Conservation (phyloP, 208 protist species). For the Acanthamoeba divionensis region DNA sequence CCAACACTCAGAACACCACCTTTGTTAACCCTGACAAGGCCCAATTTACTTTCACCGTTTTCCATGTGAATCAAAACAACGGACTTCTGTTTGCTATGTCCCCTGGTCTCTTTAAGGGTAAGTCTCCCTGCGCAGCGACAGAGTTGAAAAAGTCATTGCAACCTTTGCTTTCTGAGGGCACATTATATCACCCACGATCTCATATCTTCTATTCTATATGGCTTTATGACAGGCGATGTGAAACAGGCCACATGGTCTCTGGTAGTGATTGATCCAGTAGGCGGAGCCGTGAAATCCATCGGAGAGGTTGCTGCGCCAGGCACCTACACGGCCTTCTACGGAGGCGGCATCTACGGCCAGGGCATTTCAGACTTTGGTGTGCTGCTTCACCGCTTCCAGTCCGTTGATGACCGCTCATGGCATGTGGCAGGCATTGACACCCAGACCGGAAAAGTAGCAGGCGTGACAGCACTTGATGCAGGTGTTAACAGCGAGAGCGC, state of each 20-base stretch:
- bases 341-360: not conserved
- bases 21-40: constrained; percentile 8
- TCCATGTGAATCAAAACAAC: not conserved
- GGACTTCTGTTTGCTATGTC: not conserved
- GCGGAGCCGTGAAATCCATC: not conserved
- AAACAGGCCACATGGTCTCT: not conserved
- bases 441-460: not conserved
- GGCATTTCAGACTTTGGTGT: not conserved
- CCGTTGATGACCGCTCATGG: not conserved
- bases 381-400: not conserved
- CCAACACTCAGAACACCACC: not conserved
- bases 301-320: not conserved
- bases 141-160: no score
- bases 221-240: no score
- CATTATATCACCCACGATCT: no score
- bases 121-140: no score
- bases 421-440: not conserved
- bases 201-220: no score
- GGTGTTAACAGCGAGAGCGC: no score
- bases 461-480: no score
- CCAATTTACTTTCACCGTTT: not conserved
- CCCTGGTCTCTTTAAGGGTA: not conserved
- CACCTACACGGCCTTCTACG: not conserved
- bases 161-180: no score
- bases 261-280: not conserved